Evolutionary conservation across 768 basidiomycete species (phyloP), one percentile per base, ranked within the genome.

Genomic region (Hirschioporus abietinus): DNA sequence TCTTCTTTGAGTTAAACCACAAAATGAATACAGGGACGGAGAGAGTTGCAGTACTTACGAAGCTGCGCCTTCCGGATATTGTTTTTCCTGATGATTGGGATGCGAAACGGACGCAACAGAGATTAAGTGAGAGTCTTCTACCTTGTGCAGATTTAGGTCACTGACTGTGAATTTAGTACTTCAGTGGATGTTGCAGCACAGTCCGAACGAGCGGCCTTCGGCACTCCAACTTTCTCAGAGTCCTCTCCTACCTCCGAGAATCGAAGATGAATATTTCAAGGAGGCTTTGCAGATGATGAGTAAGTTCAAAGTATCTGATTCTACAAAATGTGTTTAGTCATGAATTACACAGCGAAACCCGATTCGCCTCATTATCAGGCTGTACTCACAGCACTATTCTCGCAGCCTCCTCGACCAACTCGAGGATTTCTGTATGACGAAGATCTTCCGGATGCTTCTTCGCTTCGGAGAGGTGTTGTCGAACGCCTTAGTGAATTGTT

Each of bases 1-100:
- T 97, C 17, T 97, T 97, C 77, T 97, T 98, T 72, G 96, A 98
- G 79, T 96, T 97, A 95, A 95, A 93, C 75, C 93, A 89, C 76
- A 72, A 79, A 20, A 94, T 97, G 77, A 79, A 84, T 12, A 97
- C 95, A 0, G 88, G 86, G 1, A 83, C 91, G 23, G 95, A 98
- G 72, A 87, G 95, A 24, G 91, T 92, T 52, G 87, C 84, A 0
- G 93, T 95, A 24, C 82, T 98, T 0, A 91, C 92, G 70, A 86
- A 89, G 63, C 73, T 97, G 30, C 80, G 96, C 26, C 88, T 86
- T 71, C 88, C 88, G 0, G 78, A 82, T 18, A 86, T 96, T 26
- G 81, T 84, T 64, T 95, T 97, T 71, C 95, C 95, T n/a, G 66
- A 76, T 1, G 81, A 79, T 6, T 98, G 95, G 94, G 85, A 88